Evolutionary conservation across 1,139 yeast species (phyloP).

Genomic region (Scheffersomyces illinoinensis): DNA sequence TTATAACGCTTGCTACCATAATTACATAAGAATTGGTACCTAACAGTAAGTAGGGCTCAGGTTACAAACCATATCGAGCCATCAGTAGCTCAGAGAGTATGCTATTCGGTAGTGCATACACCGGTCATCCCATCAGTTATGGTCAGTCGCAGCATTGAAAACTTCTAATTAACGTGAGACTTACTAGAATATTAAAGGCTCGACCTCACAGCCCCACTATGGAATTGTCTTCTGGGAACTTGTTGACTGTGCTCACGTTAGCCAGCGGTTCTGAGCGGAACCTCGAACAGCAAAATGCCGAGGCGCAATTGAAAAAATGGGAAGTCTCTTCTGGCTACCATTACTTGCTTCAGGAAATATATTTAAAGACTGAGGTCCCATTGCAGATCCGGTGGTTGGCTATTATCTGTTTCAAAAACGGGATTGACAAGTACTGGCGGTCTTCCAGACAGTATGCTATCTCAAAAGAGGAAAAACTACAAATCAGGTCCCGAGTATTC

Average conservation of each 20-base stretch:
- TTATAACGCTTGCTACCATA: neutral
- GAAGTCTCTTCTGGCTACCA: slow-evolving; percentile 64
- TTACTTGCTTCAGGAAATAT: slow-evolving; percentile 58
- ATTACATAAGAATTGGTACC: neutral
- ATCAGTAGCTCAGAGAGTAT: neutral
- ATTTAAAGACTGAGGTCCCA: slow-evolving; percentile 57
- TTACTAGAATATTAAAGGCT: neutral
- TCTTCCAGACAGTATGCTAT: slow-evolving; percentile 60
- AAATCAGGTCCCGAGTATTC: slow-evolving; percentile 62
- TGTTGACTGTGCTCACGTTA: slow-evolving; percentile 32
- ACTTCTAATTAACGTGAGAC: neutral
- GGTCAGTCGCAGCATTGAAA: neutral
- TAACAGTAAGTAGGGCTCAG: neutral
- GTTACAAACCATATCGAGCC: neutral
- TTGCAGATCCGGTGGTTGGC: slow-evolving; percentile 83
- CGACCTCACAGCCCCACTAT: slow-evolving; percentile 3
- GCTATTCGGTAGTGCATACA: neutral
- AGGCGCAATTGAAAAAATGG: slow-evolving; percentile 67
- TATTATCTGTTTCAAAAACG: slow-evolving; percentile 84
- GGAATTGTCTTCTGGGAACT: slow-evolving; percentile 15
- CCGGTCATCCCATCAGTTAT: neutral
- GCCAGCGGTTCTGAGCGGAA: slow-evolving; percentile 55
- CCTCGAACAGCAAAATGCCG: slow-evolving; percentile 60
- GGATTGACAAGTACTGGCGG: slow-evolving; percentile 83
- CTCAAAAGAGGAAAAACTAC: slow-evolving; percentile 64